These are phyloP conservation scores for Colletotrichum spinosum DNA, from an alignment of 2,329 filamentous ascomycete genomes.

Conservation along the genomic window DNA sequence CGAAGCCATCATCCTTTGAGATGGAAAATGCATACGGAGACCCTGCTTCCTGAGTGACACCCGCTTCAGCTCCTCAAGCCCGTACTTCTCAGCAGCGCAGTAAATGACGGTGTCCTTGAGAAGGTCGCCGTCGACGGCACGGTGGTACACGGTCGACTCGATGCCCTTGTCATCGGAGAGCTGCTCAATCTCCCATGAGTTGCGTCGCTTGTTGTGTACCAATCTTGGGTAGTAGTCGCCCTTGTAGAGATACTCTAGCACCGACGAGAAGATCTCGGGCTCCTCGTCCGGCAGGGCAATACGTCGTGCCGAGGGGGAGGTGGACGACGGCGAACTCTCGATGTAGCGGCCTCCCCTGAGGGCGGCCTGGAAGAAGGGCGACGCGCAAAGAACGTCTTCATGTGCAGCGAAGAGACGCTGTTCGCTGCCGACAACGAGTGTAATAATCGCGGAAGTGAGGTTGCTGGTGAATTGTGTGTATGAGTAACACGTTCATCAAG, in stretches of 20 bases:
- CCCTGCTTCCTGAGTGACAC: slow-evolving; percentile 90
- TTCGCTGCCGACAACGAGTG: slow-evolving; percentile 82
- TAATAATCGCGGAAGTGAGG: slow-evolving; percentile 78
- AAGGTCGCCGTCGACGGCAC: slow-evolving; percentile 73
- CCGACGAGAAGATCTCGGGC: slow-evolving; percentile 89
- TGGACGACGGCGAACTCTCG: slow-evolving; percentile 56
- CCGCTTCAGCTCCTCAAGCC: slow-evolving; percentile 85
- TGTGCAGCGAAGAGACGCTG: slow-evolving; percentile 92
- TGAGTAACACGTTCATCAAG: background rate
- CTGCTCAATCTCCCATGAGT: slow-evolving; percentile 86
- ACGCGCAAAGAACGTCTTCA: slow-evolving; percentile 83
- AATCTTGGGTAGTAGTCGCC: slow-evolving; percentile 91
- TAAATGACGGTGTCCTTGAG: slow-evolving; percentile 93
- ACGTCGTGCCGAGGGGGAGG: slow-evolving; percentile 61
- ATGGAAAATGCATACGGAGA: slow-evolving; percentile 66
- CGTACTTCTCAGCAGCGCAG: slow-evolving; percentile 87
- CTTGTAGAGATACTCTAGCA: slow-evolving; percentile 94
- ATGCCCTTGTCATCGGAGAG: slow-evolving; percentile 57
- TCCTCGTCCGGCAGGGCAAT: slow-evolving; percentile 87
- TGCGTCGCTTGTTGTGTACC: slow-evolving; percentile 82
- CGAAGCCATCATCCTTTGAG: background rate
- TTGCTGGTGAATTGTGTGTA: slow-evolving; percentile 53
- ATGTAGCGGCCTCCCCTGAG: slow-evolving; percentile 73
- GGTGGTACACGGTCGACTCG: slow-evolving; percentile 78
- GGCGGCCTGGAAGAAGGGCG: slow-evolving; percentile 80